These are phyloP conservation scores for Candolleomyces aberdarensis DNA, from an alignment of 768 basidiomycete genomes.

Conservation along the genomic window DNA sequence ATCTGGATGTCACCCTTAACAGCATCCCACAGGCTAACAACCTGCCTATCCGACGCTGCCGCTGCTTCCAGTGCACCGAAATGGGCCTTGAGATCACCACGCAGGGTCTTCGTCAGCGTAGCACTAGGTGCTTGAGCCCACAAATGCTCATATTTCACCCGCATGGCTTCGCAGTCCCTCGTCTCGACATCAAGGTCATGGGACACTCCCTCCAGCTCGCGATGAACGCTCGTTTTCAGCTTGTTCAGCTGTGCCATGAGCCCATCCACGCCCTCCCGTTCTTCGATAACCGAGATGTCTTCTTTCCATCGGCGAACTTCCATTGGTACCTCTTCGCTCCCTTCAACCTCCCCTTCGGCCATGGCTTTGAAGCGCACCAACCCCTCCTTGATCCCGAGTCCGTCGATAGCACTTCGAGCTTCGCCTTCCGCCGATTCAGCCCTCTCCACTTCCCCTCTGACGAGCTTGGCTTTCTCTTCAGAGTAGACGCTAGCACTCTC, in stretches of 20 bases:
- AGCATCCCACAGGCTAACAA: conserved; percentile 67
- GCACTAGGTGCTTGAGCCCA: conserved; percentile 89
- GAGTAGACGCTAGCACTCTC: conserved; percentile 96
- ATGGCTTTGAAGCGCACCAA: conserved; percentile 68
- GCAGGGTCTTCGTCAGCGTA: conserved; percentile 60
- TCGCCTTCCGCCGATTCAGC: conserved; percentile 83
- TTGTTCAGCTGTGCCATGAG: conserved; percentile 56
- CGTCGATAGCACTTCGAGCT: conserved; percentile 73
- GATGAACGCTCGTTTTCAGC: conserved; percentile 54
- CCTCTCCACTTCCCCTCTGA: conserved; percentile 84
- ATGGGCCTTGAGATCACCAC: conserved; percentile 80
- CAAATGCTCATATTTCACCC: conserved; percentile 81
- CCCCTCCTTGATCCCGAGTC: conserved; percentile 73
- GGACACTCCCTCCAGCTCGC: conserved; percentile 59
- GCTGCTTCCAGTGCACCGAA: conserved; percentile 63
- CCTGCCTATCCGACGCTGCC: conserved; percentile 72
- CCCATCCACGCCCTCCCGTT: conserved; percentile 61
- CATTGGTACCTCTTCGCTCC: conserved; percentile 63
- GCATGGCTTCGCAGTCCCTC: conserved; percentile 82
- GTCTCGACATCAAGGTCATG: conserved; percentile 79
- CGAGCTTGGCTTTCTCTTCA: conserved; percentile 95
- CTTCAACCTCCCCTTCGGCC: conserved; percentile 59
- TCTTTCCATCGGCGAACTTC: conserved; percentile 74
- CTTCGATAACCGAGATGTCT: conserved; percentile 69
- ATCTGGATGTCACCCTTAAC: conserved; percentile 63